Evolutionary conservation across 2,329 filamentous ascomycete genomes (phyloP).

Genomic region (Rosellinia necatrix): DNA sequence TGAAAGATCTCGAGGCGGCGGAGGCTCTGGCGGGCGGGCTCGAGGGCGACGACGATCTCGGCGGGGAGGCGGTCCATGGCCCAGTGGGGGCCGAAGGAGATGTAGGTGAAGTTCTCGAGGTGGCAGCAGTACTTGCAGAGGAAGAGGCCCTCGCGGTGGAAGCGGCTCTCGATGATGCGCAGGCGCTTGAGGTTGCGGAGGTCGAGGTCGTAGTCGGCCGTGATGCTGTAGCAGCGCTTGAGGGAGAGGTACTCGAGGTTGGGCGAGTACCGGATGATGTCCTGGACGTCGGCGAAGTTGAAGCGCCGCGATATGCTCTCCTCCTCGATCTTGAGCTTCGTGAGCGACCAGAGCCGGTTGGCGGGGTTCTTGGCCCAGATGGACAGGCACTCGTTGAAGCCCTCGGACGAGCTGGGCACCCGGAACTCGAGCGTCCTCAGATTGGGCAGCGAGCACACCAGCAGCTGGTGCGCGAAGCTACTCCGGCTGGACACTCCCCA

Average conservation of each 20-base stretch:
- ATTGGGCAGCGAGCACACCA: conserved; percentile 29
- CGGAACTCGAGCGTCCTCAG: conserved; percentile 24
- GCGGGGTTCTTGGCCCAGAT: conserved; percentile 28
- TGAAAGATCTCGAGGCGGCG: conserved; percentile 28
- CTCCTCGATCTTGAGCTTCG: conserved; percentile 26
- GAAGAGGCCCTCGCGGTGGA: conserved; percentile 28
- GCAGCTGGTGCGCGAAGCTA: conserved; percentile 27
- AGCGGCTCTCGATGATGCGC: conserved; percentile 28
- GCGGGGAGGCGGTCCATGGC: conserved; percentile 28
- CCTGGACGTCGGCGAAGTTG: conserved; percentile 29
- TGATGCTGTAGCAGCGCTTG: conserved; percentile 28
- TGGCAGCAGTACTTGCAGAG: conserved; percentile 29
- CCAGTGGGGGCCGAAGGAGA: conserved; percentile 29
- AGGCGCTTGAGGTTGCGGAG: conserved; percentile 23
- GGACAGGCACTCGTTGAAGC: conserved; percentile 30
- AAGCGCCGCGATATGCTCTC: conserved; percentile 28
- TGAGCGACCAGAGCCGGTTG: conserved; percentile 28
- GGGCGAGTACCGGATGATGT: conserved; percentile 28
- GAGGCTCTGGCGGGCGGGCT: conserved; percentile 22
- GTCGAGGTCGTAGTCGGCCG: conserved; percentile 28
- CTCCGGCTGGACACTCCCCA: conserved; percentile 27
- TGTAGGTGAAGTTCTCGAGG: conserved; percentile 29
- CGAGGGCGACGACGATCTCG: conserved; percentile 28
- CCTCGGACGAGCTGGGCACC: conserved; percentile 25
- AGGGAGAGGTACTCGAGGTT: conserved; percentile 28